These are phyloP conservation scores for Echium plantagineum DNA, from an alignment of 257 asterid genomes.

Conservation along the genomic window DNA sequence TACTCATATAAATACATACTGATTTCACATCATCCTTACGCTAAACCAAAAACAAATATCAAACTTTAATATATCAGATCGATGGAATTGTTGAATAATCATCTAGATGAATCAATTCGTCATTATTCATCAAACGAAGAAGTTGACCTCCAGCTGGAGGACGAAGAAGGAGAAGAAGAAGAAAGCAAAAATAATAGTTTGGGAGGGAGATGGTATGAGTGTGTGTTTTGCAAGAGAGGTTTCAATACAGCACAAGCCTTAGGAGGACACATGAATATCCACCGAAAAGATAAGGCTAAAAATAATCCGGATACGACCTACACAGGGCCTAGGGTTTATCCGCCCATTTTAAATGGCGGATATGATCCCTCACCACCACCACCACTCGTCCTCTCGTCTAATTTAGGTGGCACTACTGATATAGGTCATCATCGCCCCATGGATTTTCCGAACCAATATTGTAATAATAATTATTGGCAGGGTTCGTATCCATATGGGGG, in stretches of 20 bases:
- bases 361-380: neutral
- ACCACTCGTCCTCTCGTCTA: neutral
- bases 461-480: constrained; percentile 1
- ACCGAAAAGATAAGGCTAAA: constrained; percentile 44
- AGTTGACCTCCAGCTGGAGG: constrained; percentile 1
- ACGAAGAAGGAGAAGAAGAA: constrained; percentile 12
- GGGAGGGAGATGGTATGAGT: constrained; percentile 67
- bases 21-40: neutral
- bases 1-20: neutral
- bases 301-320: constrained; percentile 25
- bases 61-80: neutral
- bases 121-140: neutral
- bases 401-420: neutral
- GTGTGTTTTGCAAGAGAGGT: constrained; percentile 74
- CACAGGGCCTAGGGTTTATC: constrained; percentile 11
- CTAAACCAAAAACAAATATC: neutral
- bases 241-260: constrained; percentile 83
- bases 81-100: neutral
- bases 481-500: constrained; percentile 12
- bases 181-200: constrained; percentile 16
- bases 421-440: neutral
- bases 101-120: neutral
- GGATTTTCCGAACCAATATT: neutral
- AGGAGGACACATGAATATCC: constrained; percentile 89
- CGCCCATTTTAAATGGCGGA: neutral